A percentile compares a stretch with the other conserved stretches of the same genome.
Conservation (phyloP, 2,329 filamentous ascomycete species). For the Colletotrichum melonis region DNA sequence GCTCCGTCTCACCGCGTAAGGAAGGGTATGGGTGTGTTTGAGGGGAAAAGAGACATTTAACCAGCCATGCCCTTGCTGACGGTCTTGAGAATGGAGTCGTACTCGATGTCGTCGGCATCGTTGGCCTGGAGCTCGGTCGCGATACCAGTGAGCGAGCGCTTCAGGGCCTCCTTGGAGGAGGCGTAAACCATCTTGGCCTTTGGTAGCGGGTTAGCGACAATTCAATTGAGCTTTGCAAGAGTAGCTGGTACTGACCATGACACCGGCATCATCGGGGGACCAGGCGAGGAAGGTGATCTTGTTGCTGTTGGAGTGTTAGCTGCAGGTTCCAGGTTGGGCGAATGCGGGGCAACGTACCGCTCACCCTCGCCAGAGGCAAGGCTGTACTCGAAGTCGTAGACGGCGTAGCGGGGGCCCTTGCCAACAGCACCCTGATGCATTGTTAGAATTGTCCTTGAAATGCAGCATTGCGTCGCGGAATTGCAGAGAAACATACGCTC, state of each 20-base stretch:
- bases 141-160: constrained; percentile 81
- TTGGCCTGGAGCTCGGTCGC: constrained; percentile 86
- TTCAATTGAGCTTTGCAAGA: not conserved
- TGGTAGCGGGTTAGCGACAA: constrained; percentile 47
- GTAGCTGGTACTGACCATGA: constrained; percentile 71
- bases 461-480: constrained; percentile 18
- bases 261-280: constrained; percentile 83
- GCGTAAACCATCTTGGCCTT: constrained; percentile 90
- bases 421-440: constrained; percentile 61
- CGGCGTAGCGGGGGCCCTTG: constrained; percentile 83
- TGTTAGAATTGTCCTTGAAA: constrained; percentile 6
- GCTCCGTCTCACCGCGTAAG: constrained; percentile 35
- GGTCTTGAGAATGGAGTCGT: constrained; percentile 74
- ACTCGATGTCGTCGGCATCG: constrained; percentile 85
- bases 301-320: constrained; percentile 60
- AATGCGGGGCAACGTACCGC: constrained; percentile 60
- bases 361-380: constrained; percentile 78
- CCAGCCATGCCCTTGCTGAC: constrained; percentile 72
- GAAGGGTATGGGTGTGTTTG: constrained; percentile 19
- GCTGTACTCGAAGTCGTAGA: constrained; percentile 87
- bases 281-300: constrained; percentile 85
- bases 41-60: constrained; percentile 45
- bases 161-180: constrained; percentile 87
- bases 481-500: constrained; percentile 58
- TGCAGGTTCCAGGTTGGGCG: constrained; percentile 13